Conservation (phyloP, 2,329 filamentous ascomycete species). For the Aspergillus floridensis region DNA sequence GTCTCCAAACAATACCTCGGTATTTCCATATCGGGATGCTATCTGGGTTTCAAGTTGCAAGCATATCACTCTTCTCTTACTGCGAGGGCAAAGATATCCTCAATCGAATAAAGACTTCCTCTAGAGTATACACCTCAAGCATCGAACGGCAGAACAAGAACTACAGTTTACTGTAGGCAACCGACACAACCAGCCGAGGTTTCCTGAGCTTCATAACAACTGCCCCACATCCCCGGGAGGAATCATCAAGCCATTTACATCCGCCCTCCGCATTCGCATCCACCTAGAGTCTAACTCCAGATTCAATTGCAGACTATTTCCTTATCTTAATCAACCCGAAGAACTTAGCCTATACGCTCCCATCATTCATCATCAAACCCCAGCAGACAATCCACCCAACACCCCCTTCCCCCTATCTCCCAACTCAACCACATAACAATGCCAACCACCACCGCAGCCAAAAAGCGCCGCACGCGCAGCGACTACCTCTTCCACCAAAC, state of each 20-base stretch:
- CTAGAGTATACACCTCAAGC: too few relatives aligned
- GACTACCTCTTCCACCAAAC: slow-evolving; percentile 79
- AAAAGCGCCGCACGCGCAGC: slow-evolving; percentile 57
- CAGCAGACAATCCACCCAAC: not conserved
- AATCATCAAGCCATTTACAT: not conserved
- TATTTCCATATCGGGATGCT: not conserved
- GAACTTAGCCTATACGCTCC: too few relatives aligned
- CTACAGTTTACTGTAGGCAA: not conserved
- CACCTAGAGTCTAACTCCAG: not conserved
- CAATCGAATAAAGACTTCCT: too few relatives aligned
- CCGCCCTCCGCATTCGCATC: not conserved
- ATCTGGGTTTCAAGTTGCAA: too few relatives aligned
- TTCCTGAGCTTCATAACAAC: not conserved
- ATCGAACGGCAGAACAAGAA: too few relatives aligned
- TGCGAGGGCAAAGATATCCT: too few relatives aligned
- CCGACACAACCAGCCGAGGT: not conserved
- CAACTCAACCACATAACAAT: not conserved
- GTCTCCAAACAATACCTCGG: not conserved
- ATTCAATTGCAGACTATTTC: not conserved
- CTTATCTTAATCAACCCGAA: too few relatives aligned
- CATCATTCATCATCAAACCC: not conserved
- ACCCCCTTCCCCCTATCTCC: not conserved
- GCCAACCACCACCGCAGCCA: slow-evolving; percentile 45
- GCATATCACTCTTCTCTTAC: too few relatives aligned
- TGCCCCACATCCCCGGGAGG: not conserved